These are phyloP conservation scores for Davidsoniella neocaledoniae DNA, from an alignment of 2,329 filamentous ascomycete genomes.

Conservation along the genomic window DNA sequence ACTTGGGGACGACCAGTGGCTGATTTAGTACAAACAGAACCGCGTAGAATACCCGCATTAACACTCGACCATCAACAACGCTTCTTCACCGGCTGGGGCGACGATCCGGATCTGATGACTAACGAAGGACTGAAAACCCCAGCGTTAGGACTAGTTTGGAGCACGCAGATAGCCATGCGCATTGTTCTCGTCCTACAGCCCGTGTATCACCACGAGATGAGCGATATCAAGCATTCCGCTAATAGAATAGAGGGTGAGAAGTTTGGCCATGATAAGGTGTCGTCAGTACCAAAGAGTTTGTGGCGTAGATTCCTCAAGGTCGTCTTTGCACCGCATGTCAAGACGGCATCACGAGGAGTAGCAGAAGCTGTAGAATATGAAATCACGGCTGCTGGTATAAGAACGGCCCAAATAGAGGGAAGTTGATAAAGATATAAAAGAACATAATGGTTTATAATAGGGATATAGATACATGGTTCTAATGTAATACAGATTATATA, in stretches of 20 bases:
- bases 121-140: constrained; percentile 53
- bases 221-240: too few species aligned
- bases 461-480: neutral
- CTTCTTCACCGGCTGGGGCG: constrained; percentile 93
- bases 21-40: constrained; percentile 16
- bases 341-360: constrained; percentile 31
- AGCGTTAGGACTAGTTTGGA: constrained; percentile 75
- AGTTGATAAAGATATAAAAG: neutral
- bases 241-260: constrained; percentile 23
- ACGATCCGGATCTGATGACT: constrained; percentile 32
- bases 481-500: neutral
- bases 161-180: constrained; percentile 70
- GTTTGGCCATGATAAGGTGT: constrained; percentile 21
- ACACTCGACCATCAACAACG: constrained; percentile 77
- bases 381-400: constrained; percentile 50
- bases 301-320: constrained; percentile 73
- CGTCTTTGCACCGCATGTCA: constrained; percentile 69
- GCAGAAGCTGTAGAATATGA: constrained; percentile 51
- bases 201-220: constrained; percentile 22
- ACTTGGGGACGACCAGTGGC: constrained; percentile 16
- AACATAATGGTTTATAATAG: neutral
- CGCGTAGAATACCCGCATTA: constrained; percentile 36
- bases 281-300: constrained; percentile 28
- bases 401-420: constrained; percentile 16
- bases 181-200: constrained; percentile 65